Evolutionary conservation across 2,329 filamentous ascomycete genomes (phyloP), one percentile per base, ranked within the genome.

Genomic region (Pleurostoma richardsiae): DNA sequence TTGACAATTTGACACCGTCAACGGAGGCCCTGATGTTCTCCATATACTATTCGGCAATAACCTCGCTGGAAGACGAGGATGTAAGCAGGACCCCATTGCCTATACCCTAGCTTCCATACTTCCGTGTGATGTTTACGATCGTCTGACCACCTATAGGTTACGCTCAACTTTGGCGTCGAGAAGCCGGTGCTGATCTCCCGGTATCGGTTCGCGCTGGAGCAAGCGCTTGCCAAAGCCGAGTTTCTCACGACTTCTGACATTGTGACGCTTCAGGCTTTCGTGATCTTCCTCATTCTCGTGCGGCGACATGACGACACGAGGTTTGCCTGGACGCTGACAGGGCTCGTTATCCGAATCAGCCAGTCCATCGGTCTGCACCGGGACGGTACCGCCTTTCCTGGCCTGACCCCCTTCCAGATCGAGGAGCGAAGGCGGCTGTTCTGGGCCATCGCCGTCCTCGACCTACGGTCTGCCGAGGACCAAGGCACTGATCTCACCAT

Each of bases 21-120:
- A 67, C 82, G 5, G 81, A 86, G 56, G 81, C 82, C 1, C 63
- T 88, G 8, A 72, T 85, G 56, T 87, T 87, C 56, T 66, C 80
- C 47, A 73, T 84, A 30, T 83, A 83, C 56, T 81, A 76, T 42
- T 71, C 72, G 2, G 76, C 79, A 4, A 71, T 83, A 28, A 76
- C 73, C 4, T 82, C 79, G 0, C 70, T 86, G 45, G 77, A 80
- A 31, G 72, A 80, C n/a, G 72, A 77, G 2, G 78, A 82, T 65
- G 83, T 80, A 56, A 54, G 60, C 40, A 11, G 8, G 11, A 19
- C 19, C 19, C 19, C 19, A 19, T 19, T 19, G 19, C 19, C 19
- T 19, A 19, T 19, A 19, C 29, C 28, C 48, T 7, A 44, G 33
- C 11, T 27, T 8, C 19, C 30, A 33, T 6, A 29, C 26, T 26